Evolutionary conservation across 2,329 filamentous ascomycete genomes (phyloP), one percentile per base, ranked within the genome.

Genomic region (Lasiodiplodia theobromae): DNA sequence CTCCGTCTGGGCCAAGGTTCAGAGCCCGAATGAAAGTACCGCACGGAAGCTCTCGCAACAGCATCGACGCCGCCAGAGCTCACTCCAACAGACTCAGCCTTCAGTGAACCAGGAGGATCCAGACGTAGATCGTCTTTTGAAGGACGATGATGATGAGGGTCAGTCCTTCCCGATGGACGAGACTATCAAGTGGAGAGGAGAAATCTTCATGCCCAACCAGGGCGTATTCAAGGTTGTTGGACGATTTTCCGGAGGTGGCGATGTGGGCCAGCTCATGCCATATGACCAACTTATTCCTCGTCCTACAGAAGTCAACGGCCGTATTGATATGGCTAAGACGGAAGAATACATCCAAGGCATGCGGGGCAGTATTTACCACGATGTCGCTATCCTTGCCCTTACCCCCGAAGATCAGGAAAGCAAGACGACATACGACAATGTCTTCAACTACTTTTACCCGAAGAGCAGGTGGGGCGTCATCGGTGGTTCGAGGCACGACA

Each of bases 271-370:
- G 56, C 87, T 83, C 4, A 83, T 88, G 31, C 87, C 90, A 0
- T 98, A 94, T 93, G 86, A 86, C 21, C 87, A 91, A 68, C 82
- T 98, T 11, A 87, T 97, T 8, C 92, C 93, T 0, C 83, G 87
- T 37, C 86, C 84, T 8, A 83, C 96, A 37, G 88, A 86, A 7
- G 90, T 96, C 25, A 90, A 90, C 58, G 93, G 92, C 1, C 89
- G 96, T 21, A 96, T 99, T 69, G 88, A 92, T 64, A 89, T 93
- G 72, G 87, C 91, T 69, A 91, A 91, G 71, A 96, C 95, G 12
- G 93, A 94, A 68, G 93, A 96, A 70, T 99, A 99, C 75, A 89
- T 99, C 0, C 96, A 93, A 76, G 90, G 93, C 63, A 85, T 98
- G 70, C 89, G 93, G 14, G 96, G 92, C 78, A 95, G 91, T 76